Base-by-base conservation (phyloP, 345 rosid species). In the Dipteronia dyeriana region DNA sequence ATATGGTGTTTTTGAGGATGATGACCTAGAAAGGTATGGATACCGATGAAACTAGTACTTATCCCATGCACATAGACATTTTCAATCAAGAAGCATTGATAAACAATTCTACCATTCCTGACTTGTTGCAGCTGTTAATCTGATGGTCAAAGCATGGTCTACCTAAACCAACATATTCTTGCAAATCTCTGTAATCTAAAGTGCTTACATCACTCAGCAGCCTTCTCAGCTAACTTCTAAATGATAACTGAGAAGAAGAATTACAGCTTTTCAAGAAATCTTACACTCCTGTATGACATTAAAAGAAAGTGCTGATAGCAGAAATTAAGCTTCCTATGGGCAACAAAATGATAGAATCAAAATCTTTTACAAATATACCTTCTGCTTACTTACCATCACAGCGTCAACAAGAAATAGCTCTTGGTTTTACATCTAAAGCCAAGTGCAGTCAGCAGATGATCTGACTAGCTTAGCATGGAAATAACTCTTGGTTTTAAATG, bases 251-350 rank as follows among this genome's bases (percentile, higher is more conserved):
- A 71, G 45, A 49, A 54, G 16, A 25, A 25, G 31, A 70, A 26
- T 51, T 69, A 49, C 73, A 71, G 43, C 49, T 10, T 54, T 71
- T 31, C 39, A 19, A 71, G 38, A 41, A 20, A 43, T 56, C 43
- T 70, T 56, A 45, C 75, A 34, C 38, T 34, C 38, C 38, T 34
- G 4, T 34, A 34, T 1, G 1, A 34, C 11, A 9, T 9, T 1
- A 2, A 3, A 9, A 29, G 12, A 3, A 20, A 57, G 6, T n/a
- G 65, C 45, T 4, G 25, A 38, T 4, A 59, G 75, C 53, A 38
- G 66, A 34, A 56, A 10, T 5, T 5, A 41, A 71, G 34, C 66
- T 20, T 41, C 38, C 14, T n/a, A 38, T 25, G 1, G 8, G 20
- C 9, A 22, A 59, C 7, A 38, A 72, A 57, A 47, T 20, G 19